phyloP scores from a whole-genome alignment of 495 filamentous ascomycete species.

The Viridothelium virens region DNA sequence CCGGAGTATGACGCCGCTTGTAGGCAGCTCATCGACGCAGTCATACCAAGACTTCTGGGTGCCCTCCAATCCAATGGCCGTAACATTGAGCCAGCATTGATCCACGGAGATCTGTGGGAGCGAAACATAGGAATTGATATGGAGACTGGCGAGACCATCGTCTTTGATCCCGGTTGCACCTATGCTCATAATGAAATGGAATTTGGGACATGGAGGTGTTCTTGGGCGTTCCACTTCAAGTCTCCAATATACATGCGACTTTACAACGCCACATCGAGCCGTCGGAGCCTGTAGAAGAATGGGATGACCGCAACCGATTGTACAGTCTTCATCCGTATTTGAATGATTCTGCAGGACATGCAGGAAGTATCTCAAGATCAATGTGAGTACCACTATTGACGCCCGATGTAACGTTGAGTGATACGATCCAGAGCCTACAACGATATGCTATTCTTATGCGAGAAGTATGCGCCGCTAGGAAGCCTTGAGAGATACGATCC shows the following conservation, averaged over 20 bases:
- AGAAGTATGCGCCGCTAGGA: constrained; percentile 34
- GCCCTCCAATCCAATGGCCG: constrained; percentile 17
- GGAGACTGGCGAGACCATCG: constrained; percentile 6
- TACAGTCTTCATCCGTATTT: constrained; percentile 29
- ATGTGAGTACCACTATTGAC: constrained; percentile 26
- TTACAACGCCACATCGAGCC: constrained; percentile 13
- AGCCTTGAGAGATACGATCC: constrained; percentile 31
- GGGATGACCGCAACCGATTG: constrained; percentile 15
- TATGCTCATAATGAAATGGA: constrained; percentile 22
- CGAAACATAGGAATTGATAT: constrained; percentile 13
- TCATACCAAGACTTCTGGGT: constrained; percentile 19
- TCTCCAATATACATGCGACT: constrained; percentile 9
- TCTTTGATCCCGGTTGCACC: constrained; percentile 16
- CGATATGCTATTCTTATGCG: constrained; percentile 36
- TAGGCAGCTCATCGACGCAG: constrained; percentile 9
- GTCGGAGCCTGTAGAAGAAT: constrained; percentile 16
- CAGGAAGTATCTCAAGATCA: constrained; percentile 30
- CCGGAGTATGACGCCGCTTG: constrained; percentile 14
- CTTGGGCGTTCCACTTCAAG: not conserved
- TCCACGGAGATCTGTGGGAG: constrained; percentile 20
- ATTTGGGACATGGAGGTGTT: constrained; percentile 16
- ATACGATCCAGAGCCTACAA: constrained; percentile 31
- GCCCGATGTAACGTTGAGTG: not conserved
- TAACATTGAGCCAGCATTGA: constrained; percentile 16
- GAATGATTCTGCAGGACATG: constrained; percentile 34